These are phyloP conservation scores for Sporothrix phasma DNA, from an alignment of 2,329 filamentous ascomycete species.

Conservation along the genomic window DNA sequence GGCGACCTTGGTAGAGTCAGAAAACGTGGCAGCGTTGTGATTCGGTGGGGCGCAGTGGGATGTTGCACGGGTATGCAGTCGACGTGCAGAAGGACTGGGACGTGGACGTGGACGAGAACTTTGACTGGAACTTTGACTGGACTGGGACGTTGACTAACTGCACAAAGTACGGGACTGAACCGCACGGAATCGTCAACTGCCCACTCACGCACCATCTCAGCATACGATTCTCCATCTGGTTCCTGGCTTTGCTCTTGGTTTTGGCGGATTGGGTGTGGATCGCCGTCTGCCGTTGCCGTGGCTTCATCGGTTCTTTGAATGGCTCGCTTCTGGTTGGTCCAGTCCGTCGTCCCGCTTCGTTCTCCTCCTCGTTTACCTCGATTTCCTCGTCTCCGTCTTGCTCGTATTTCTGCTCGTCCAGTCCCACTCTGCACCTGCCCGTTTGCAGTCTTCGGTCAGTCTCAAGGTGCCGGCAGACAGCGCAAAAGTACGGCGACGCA, in stretches of 20 bases:
- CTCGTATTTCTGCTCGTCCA: neutral
- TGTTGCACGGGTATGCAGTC: no score
- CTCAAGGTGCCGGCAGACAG: neutral
- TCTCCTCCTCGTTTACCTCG: no score
- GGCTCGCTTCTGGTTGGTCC: neutral
- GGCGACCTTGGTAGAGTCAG: no score
- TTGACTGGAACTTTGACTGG: no score
- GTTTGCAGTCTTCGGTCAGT: conserved; percentile 6
- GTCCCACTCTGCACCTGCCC: neutral
- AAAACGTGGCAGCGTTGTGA: conserved; percentile 7
- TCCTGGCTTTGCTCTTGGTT: neutral
- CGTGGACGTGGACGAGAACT: no score
- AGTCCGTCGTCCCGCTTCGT: neutral
- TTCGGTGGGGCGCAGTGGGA: neutral
- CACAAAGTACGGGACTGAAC: no score
- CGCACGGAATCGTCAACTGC: no score
- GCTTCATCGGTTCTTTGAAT: neutral
- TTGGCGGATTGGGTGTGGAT: no score
- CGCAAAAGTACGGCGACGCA: no score
- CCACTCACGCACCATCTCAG: neutral
- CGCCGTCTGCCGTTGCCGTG: neutral
- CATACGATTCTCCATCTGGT: neutral
- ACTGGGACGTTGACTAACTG: no score
- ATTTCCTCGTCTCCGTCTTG: no score
- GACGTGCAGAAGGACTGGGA: no score